These are phyloP conservation scores for Trypanosoma vivax DNA, from an alignment of 208 protist species.

Conservation along the genomic window DNA sequence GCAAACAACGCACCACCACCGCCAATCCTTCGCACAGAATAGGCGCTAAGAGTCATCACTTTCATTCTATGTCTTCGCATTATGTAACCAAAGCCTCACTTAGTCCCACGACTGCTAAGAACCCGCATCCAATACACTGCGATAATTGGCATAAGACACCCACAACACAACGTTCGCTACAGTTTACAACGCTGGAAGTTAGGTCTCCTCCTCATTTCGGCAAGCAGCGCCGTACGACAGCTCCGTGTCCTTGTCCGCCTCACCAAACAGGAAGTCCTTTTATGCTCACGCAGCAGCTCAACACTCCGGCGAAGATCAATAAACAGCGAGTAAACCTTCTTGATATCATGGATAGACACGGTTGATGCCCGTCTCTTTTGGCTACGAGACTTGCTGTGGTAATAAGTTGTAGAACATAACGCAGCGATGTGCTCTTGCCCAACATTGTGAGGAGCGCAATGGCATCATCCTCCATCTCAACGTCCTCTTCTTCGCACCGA, in stretches of 20 bases:
- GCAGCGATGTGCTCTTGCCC: slow-evolving; percentile 94
- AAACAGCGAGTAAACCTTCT: slow-evolving; percentile 97
- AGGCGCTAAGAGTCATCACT: no score
- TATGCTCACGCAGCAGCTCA: slow-evolving; percentile 86
- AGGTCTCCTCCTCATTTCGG: slow-evolving; percentile 28
- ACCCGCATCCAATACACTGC: no score
- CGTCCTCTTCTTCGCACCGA: slow-evolving; percentile 98
- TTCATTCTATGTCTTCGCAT: no score
- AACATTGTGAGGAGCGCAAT: slow-evolving; percentile 95
- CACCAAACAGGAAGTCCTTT: slow-evolving; percentile 88
- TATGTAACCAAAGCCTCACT: no score
- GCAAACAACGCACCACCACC: no score
- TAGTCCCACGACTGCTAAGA: no score
- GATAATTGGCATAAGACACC: no score
- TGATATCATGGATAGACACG: slow-evolving; percentile 95
- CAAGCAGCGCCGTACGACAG: slow-evolving; percentile 18
- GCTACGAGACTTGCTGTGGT: slow-evolving; percentile 95
- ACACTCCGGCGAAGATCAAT: slow-evolving; percentile 93
- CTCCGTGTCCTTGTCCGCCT: slow-evolving; percentile 75
- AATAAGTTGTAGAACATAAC: slow-evolving; percentile 99
- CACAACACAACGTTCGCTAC: no score
- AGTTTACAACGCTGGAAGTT: neutral
- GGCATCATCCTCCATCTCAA: slow-evolving; percentile 97
- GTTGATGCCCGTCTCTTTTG: slow-evolving; percentile 90
- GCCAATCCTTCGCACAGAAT: no score